Conservation (phyloP, 1,284 basidiomycete genomes). For the Stereum hirsutum region DNA sequence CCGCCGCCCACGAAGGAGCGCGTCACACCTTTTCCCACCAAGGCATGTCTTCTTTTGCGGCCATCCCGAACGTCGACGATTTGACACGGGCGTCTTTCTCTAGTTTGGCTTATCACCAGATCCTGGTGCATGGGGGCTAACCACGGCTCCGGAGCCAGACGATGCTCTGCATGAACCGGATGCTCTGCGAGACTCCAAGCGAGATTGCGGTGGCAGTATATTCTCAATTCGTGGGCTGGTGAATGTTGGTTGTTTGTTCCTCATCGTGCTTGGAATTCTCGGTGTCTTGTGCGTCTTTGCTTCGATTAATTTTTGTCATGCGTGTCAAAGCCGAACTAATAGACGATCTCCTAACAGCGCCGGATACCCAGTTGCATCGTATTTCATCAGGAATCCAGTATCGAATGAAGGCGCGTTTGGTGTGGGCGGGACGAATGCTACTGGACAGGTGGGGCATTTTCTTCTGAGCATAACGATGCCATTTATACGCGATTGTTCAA, state of each 20-base stretch:
- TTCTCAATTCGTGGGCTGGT: constrained; percentile 65
- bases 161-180: constrained; percentile 71
- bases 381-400: constrained; percentile 41
- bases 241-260: constrained; percentile 69
- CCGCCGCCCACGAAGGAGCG: no score
- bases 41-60: no score
- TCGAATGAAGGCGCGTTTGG: constrained; percentile 64
- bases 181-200: constrained; percentile 56
- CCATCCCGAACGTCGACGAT: no score
- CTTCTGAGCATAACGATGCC: no score
- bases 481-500: not conserved
- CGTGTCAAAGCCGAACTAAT: not conserved
- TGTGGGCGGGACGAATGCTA: constrained; percentile 73
- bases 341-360: constrained; percentile 33
- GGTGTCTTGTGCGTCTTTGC: constrained; percentile 57
- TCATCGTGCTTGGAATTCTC: constrained; percentile 54
- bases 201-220: constrained; percentile 51
- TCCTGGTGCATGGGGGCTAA: constrained; percentile 58
- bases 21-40: no score
- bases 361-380: constrained; percentile 75
- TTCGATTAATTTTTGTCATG: not conserved
- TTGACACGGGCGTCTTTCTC: not conserved
- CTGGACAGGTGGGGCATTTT: constrained; percentile 68
- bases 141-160: constrained; percentile 50
- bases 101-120: constrained; percentile 70